phyloP scores from a whole-genome alignment of 371 early-diverging fungal species.

The Synchytrium microbalum region DNA sequence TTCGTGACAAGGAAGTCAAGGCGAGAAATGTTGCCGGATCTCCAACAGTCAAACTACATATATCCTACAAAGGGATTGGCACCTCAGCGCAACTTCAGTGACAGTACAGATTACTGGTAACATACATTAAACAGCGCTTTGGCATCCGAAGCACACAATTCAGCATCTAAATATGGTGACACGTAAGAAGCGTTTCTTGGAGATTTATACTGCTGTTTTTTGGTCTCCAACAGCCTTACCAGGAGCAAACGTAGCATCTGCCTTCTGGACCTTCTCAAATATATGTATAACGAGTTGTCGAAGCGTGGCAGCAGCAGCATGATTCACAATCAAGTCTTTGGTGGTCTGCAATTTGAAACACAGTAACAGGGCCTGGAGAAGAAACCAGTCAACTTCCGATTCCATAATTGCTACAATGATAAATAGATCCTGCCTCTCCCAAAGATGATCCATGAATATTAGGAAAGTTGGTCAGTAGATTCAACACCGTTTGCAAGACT shows the following conservation, averaged over 20 bases:
- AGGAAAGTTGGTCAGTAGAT: slow-evolving; percentile 76
- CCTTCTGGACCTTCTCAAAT: slow-evolving; percentile 83
- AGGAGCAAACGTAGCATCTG: slow-evolving; percentile 47
- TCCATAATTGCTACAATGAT: slow-evolving; percentile 8
- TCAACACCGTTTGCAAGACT: slow-evolving; percentile 83
- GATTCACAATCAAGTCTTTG: slow-evolving; percentile 77
- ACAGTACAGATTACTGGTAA: neutral
- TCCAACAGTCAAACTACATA: slow-evolving; percentile 34
- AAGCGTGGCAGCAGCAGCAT: slow-evolving; percentile 82
- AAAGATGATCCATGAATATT: slow-evolving; percentile 71
- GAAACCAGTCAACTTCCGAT: neutral
- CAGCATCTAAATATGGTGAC: neutral
- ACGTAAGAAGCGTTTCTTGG: neutral
- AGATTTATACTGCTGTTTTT: too few relatives aligned
- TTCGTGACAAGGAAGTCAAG: slow-evolving; percentile 54
- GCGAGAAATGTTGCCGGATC: slow-evolving; percentile 49
- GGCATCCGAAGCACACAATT: slow-evolving; percentile 64
- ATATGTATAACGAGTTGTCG: slow-evolving; percentile 84
- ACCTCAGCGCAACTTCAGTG: neutral
- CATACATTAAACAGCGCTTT: slow-evolving; percentile 68
- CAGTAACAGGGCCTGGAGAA: slow-evolving; percentile 63
- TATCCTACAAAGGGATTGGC: slow-evolving; percentile 26
- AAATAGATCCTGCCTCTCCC: slow-evolving; percentile 54
- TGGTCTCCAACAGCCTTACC: too few relatives aligned
- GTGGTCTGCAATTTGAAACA: slow-evolving; percentile 84